A percentile compares a stretch with the other conserved stretches of the same genome.
Evolutionary conservation across 176 grass and related monocot genomes (phyloP).

Genomic region (Lolium perenne): DNA sequence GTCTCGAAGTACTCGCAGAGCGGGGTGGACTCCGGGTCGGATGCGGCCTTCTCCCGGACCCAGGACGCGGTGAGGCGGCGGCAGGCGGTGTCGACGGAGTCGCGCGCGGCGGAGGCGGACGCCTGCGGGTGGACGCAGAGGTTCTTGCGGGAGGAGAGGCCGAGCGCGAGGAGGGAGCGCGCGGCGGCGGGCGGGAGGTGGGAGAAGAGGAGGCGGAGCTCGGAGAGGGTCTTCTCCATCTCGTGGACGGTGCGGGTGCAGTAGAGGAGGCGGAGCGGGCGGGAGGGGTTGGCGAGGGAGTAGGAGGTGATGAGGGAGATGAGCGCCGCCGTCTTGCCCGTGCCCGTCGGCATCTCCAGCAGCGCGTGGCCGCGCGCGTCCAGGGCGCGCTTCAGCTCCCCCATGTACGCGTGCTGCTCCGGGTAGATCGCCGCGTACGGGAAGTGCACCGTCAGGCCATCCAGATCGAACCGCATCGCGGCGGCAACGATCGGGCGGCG

Average conservation of each 20-base stretch:
- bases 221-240: constrained; percentile 95
- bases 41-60: constrained; percentile 73
- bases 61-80: constrained; percentile 86
- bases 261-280: constrained; percentile 82
- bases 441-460: constrained; percentile 81
- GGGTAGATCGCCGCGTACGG: constrained; percentile 95
- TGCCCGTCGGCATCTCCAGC: constrained; percentile 95
- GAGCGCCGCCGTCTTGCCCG: constrained; percentile 91
- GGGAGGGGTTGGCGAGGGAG: constrained; percentile 56
- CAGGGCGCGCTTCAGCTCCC: constrained; percentile 83
- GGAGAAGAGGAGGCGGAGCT: constrained; percentile 78
- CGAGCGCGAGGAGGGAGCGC: constrained; percentile 76
- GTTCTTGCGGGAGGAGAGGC: constrained; percentile 86
- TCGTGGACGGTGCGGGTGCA: constrained; percentile 98
- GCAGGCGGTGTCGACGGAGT: constrained; percentile 94
- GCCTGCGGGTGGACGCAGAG: constrained; percentile 81
- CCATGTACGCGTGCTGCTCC: constrained; percentile 96
- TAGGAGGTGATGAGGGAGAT: constrained; percentile 90
- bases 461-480: constrained; percentile 69
- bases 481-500: not conserved
- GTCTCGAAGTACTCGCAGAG: constrained; percentile 84
- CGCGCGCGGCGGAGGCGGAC: constrained; percentile 67
- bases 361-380: constrained; percentile 93
- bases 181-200: constrained; percentile 54
- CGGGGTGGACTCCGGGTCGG: constrained; percentile 51